These are phyloP conservation scores for Crassisporium funariophilum DNA, from an alignment of 768 basidiomycete genomes.

Conservation along the genomic window DNA sequence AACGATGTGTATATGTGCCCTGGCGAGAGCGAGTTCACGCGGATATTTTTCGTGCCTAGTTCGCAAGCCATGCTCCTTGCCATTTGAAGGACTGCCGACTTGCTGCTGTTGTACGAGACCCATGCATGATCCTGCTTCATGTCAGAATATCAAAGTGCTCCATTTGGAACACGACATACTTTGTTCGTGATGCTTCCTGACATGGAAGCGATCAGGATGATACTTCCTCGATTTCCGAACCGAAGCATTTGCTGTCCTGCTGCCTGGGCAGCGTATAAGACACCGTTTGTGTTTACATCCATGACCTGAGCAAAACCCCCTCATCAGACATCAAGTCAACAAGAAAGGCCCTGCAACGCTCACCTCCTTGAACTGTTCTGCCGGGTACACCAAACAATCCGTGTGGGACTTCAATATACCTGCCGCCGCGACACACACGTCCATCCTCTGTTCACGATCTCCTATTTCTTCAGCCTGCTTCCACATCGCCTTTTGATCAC, in stretches of 20 bases:
- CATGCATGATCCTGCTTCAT: slow-evolving; percentile 65
- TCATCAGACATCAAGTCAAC: neutral
- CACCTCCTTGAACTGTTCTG: slow-evolving; percentile 64
- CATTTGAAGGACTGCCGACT: slow-evolving; percentile 81
- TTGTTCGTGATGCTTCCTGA: slow-evolving; percentile 72
- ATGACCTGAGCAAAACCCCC: slow-evolving; percentile 46
- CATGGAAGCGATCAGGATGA: slow-evolving; percentile 70
- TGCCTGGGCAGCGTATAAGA: slow-evolving; percentile 65
- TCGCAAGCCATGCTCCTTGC: slow-evolving; percentile 83
- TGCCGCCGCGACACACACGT: slow-evolving; percentile 78
- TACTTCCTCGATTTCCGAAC: slow-evolving; percentile 56
- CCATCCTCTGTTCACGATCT: slow-evolving; percentile 68
- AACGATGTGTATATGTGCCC: slow-evolving; percentile 76
- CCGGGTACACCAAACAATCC: slow-evolving; percentile 69
- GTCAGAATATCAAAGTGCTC: neutral
- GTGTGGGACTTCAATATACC: slow-evolving; percentile 64
- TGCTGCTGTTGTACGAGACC: slow-evolving; percentile 78
- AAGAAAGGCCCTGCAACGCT: slow-evolving; percentile 8
- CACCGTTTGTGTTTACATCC: slow-evolving; percentile 68
- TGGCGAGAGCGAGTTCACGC: slow-evolving; percentile 77
- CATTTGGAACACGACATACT: slow-evolving; percentile 34
- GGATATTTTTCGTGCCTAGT: slow-evolving; percentile 62
- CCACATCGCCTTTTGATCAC: slow-evolving; percentile 64
- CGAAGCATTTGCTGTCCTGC: slow-evolving; percentile 63
- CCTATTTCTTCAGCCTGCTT: slow-evolving; percentile 58